Evolutionary conservation across 768 basidiomycete species (phyloP).

Genomic region (Boletus rufocinnamomeus): DNA sequence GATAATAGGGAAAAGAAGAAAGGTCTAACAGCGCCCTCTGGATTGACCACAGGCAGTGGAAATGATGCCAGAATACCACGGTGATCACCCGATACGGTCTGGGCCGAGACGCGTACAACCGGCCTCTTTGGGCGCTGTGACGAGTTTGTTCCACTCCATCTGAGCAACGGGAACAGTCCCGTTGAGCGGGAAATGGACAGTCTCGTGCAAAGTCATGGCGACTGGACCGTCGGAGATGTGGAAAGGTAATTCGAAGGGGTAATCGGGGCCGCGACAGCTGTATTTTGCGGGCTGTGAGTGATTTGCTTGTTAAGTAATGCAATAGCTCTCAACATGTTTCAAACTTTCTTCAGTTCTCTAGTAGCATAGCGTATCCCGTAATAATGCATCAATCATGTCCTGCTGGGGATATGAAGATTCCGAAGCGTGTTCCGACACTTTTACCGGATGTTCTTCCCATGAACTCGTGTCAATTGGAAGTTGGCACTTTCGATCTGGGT

Average conservation of each 20-base stretch:
- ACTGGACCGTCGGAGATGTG: not conserved
- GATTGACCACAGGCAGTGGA: conserved; percentile 20
- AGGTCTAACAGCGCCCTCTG: conserved; percentile 12
- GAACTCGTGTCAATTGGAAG: not conserved
- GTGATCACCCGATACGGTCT: conserved; percentile 16
- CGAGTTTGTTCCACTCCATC: conserved; percentile 14
- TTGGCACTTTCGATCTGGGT: too few species aligned
- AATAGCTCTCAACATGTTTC: too few species aligned
- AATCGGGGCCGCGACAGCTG: conserved; percentile 15
- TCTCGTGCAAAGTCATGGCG: conserved; percentile 19
- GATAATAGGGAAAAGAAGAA: too few species aligned
- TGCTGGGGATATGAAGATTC: too few species aligned
- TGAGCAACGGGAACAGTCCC: conserved; percentile 4
- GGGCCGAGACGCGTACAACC: conserved; percentile 17
- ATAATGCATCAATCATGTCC: too few species aligned
- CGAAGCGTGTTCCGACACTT: too few species aligned
- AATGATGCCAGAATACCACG: conserved; percentile 12
- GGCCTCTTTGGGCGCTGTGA: conserved; percentile 9
- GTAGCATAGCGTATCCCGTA: too few species aligned
- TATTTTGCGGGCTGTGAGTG: not conserved
- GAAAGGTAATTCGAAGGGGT: conserved; percentile 12
- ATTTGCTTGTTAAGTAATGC: not conserved
- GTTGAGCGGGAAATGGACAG: conserved; percentile 11
- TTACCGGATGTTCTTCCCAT: not conserved
- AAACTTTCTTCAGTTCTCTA: too few species aligned